A percentile compares a stretch with the other conserved stretches of the same genome.
These are phyloP conservation scores for Seiridium unicorne DNA, from an alignment of 2,329 filamentous ascomycete genomes.

Conservation along the genomic window DNA sequence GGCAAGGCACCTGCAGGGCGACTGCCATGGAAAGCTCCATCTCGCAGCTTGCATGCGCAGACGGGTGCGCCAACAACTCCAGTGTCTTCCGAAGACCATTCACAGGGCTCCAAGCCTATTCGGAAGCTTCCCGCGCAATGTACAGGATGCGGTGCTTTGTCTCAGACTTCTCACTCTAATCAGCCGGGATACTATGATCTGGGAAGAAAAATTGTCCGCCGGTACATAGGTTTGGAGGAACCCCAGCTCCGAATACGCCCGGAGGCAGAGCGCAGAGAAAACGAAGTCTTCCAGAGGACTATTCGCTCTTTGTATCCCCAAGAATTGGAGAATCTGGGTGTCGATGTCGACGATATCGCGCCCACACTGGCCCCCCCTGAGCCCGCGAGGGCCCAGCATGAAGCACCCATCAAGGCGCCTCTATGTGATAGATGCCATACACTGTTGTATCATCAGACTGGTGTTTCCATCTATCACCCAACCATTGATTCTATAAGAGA, in stretches of 20 bases:
- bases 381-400: conserved; percentile 8
- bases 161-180: conserved; percentile 51
- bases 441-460: conserved; percentile 72
- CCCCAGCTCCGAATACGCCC: conserved; percentile 13
- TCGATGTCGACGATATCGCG: conserved; percentile 39
- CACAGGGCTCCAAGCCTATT: conserved; percentile 3
- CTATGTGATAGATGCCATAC: conserved; percentile 87
- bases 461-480: conserved; percentile 74
- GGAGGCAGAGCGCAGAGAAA: conserved; percentile 31
- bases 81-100: neutral
- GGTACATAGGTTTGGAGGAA: conserved; percentile 40
- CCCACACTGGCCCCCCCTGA: conserved; percentile 24
- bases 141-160: conserved; percentile 63
- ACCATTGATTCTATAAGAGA: conserved; percentile 77
- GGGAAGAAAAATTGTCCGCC: conserved; percentile 47
- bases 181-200: conserved; percentile 57
- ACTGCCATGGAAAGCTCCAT: conserved; percentile 18
- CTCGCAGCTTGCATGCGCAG: conserved; percentile 27
- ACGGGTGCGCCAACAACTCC: conserved; percentile 10
- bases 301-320: conserved; percentile 40
- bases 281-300: conserved; percentile 45
- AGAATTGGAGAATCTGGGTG: conserved; percentile 42
- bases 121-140: conserved; percentile 54
- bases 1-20: conserved; percentile 9
- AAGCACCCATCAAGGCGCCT: conserved; percentile 41